Evolutionary conservation across 176 grass and related monocot species (phyloP), one percentile per base, ranked within the genome.

Genomic region (Typha latifolia): DNA sequence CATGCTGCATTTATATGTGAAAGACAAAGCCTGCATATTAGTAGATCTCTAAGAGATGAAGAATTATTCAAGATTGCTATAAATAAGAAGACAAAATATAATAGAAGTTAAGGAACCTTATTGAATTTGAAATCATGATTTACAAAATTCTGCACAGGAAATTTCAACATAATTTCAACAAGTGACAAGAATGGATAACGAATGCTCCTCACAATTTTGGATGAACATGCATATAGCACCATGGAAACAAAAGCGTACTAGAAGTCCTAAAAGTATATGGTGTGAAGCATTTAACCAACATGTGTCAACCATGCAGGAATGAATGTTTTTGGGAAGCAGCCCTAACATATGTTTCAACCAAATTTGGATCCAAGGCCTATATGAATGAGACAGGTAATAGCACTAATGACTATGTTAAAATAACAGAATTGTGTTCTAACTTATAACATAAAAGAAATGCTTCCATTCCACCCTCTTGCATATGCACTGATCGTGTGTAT

Each of bases 1-100:
- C 93, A 92, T 69, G 93, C 93, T 52, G 81, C 85, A 82, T 80
- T 79, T 81, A 92, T 76, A 81, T 92, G 69, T 32, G 73, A 92
- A 71, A 86, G 32, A 68, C 84, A 91, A 66, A 49, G 61, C 73
- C 93, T 97, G 78, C 66, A 74, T 49, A 62, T 12, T 14, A 64
- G 29, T 6, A 84, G 3, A 49, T 69, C 52, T 57, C 52, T 57
- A 18, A 57, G 34, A 37, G 34, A 37, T 37, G 7, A 19, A 75
- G 26, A 75, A 53, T 21, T 55, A 27, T 62, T 62, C 70, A 72
- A 2, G 53, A 14, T 72, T 72, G 62, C 27, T 62, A 47, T 7
- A 37, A 62, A 62, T 27, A 24, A 72, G 3, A 12, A 70, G 2
- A 4, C 34, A 37, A 37, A 37, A 37, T 2, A 37, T 37, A 37